Base-by-base conservation (phyloP, 2,329 filamentous ascomycete species). In the Talaromyces sp. region DNA sequence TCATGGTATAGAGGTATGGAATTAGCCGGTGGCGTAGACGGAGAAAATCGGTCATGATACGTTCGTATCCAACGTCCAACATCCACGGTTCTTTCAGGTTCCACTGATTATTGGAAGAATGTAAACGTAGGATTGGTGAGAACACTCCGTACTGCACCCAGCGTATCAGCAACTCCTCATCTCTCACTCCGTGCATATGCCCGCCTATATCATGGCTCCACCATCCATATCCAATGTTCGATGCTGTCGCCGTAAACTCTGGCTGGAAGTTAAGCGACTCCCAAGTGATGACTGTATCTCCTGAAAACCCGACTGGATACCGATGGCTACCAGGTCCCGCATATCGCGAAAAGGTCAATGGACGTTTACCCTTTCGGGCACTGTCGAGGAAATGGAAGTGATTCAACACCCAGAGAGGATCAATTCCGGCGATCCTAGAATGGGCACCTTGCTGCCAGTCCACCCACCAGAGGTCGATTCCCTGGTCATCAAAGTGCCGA, bases 171-270 rank as follows among this genome's bases (percentile, higher is more conserved):
- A 88, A 77, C 69, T 89, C 85, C 60, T 88, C 86, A 59, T 87
- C 84, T 6, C 83, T 82, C 45, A 75, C 75, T 3, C 87, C 87
- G 2, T 74, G 72, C 69, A 85, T 84, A 71, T 89, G 87, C 0
- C 87, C 87, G n/a, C 87, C 87, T 33, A 89, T 87, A 68, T 89
- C 87, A 72, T 89, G 87, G 59, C 84, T 87, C 87, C 87, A 89
- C 86, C 87, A 89, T 2, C 86, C 87, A 67, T 87, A 89, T 0
- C 87, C 87, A 66, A 89, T 87, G 72, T 90, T 89, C 10, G 85
- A 87, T 0, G 87, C 85, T 0, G 85, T 88, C 3, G 86, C 85
- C 0, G 87, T 90, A 70, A 89, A 89, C 70, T 89, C 86, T 7
- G 87, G 86, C 71, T 89, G 87, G 74, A 89, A 89, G 14, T 81